Percentiles rank a stretch among this genome's conserved stretches.
phyloP scores from a whole-genome alignment of 306 rosid species.

The Arachis stenosperma region DNA sequence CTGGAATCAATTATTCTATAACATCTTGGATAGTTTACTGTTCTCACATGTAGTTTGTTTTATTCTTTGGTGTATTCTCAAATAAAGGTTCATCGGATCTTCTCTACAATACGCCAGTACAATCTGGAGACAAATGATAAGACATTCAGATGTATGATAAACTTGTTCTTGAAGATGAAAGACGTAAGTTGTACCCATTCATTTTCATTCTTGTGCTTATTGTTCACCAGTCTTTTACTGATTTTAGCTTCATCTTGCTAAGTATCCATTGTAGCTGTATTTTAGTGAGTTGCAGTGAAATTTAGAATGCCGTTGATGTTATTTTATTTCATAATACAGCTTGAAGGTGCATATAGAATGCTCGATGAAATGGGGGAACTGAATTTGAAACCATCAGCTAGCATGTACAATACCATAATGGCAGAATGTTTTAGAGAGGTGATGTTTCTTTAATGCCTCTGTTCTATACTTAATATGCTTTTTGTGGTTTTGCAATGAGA shows the following conservation, averaged over 20 bases:
- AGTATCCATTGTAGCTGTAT: conserved; percentile 23
- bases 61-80: conserved; percentile 10
- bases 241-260: conserved; percentile 17
- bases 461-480: not conserved
- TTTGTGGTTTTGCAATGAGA: conserved; percentile 19
- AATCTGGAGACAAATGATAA: conserved; percentile 51
- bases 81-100: conserved; percentile 60
- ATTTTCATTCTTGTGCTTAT: not conserved
- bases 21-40: conserved; percentile 15
- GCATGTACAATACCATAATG: conserved; percentile 71
- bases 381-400: conserved; percentile 44
- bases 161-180: conserved; percentile 65
- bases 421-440: conserved; percentile 73
- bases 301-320: conserved; percentile 26
- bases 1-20: conserved; percentile 2
- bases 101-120: conserved; percentile 49
- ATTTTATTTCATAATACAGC: conserved; percentile 48
- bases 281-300: not conserved
- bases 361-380: conserved; percentile 54
- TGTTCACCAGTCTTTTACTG: conserved; percentile 7
- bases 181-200: conserved; percentile 52
- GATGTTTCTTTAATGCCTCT: conserved; percentile 24
- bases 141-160: conserved; percentile 62
- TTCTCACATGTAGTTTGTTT: conserved; percentile 30
- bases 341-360: conserved; percentile 59